Evolutionary conservation across 2,329 filamentous ascomycete species (phyloP).

Genomic region (Sphaerulina vaccinii): DNA sequence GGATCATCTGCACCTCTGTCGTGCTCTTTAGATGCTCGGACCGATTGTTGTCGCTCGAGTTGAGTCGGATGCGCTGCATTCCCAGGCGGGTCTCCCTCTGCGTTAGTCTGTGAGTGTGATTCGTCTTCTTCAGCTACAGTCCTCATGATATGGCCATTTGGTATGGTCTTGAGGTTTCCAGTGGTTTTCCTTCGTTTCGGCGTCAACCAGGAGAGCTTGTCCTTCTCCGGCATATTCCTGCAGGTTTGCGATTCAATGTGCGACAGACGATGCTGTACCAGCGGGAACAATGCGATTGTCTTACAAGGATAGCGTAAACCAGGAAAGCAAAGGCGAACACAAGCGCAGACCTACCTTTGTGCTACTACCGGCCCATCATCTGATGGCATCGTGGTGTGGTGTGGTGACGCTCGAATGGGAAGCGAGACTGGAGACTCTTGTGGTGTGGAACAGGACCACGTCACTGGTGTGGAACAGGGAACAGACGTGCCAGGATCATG

Average conservation of each 20-base stretch:
- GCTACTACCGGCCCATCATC: slow-evolving; percentile 1
- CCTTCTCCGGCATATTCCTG: slow-evolving; percentile 9
- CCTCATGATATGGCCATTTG: slow-evolving; percentile 16
- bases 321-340: not conserved
- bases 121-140: slow-evolving; percentile 11
- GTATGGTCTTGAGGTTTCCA: slow-evolving; percentile 25
- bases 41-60: slow-evolving; percentile 28
- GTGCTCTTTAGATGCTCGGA: slow-evolving; percentile 11
- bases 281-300: slow-evolving; percentile 2
- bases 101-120: slow-evolving; percentile 16
- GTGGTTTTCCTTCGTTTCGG: slow-evolving; percentile 32
- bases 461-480: slow-evolving; percentile 19
- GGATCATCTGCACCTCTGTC: not conserved
- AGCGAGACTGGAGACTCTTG: slow-evolving; percentile 8
- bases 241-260: not conserved
- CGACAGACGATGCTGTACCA: not conserved
- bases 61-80: slow-evolving; percentile 34
- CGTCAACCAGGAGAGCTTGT: slow-evolving; percentile 28
- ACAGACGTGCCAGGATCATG: no score
- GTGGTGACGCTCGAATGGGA: slow-evolving; percentile 12
- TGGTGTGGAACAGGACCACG: slow-evolving; percentile 14
- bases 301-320: not conserved
- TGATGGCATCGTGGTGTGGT: slow-evolving; percentile 17
- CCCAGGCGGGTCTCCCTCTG: slow-evolving; percentile 33
- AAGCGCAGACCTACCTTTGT: slow-evolving; percentile 8